These are phyloP conservation scores for Beauveria varroae DNA, from an alignment of 2,329 filamentous ascomycete species.

Conservation along the genomic window DNA sequence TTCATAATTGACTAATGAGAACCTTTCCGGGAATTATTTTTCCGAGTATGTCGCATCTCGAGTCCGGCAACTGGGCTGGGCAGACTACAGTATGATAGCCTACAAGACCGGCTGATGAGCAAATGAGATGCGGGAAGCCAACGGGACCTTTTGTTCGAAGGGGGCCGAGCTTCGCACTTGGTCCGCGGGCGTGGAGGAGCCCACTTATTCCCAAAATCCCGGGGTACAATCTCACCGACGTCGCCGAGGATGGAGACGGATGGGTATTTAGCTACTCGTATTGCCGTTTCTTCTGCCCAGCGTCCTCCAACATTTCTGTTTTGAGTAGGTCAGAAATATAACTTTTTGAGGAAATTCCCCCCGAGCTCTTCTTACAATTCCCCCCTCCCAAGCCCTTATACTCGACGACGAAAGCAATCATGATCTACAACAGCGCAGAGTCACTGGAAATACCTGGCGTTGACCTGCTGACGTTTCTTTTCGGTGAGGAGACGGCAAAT, in stretches of 20 bases:
- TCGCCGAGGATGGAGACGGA: neutral
- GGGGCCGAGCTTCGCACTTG: neutral
- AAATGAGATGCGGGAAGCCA: neutral
- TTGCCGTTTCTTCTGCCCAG: neutral
- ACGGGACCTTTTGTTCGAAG: neutral
- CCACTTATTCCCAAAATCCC: neutral
- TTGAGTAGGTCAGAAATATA: no score
- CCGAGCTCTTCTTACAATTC: no score
- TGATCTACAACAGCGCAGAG: conserved; percentile 30
- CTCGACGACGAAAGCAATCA: conserved; percentile 4
- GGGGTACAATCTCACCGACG: neutral
- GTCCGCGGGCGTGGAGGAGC: neutral
- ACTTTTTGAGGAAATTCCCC: no score
- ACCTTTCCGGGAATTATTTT: no score
- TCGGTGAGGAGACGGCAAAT: conserved; percentile 25
- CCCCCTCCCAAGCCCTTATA: neutral
- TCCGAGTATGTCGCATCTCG: no score
- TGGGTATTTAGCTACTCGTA: neutral
- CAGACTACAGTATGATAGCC: neutral
- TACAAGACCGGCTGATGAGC: neutral
- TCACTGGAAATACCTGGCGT: conserved; percentile 28
- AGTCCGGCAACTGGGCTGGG: neutral
- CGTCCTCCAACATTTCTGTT: no score
- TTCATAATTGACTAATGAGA: no score
- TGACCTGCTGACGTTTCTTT: conserved; percentile 36